phyloP scores from a whole-genome alignment of 1,284 basidiomycete genomes.

The Takashimella tepidaria region DNA sequence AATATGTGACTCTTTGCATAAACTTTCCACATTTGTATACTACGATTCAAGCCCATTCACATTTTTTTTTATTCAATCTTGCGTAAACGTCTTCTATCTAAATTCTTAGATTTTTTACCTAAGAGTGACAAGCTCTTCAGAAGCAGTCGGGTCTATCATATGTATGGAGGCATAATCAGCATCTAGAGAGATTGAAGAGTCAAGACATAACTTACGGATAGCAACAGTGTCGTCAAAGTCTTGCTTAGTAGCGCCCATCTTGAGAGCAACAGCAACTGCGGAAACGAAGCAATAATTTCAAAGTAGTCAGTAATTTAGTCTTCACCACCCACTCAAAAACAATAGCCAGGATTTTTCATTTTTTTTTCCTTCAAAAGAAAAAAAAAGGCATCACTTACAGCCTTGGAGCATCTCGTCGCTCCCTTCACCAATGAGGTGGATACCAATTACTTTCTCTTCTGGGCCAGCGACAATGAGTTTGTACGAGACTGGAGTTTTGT shows the following conservation, averaged over 20 bases:
- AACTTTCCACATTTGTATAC: no score
- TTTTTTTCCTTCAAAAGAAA: no score
- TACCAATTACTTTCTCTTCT: slow-evolving; percentile 89
- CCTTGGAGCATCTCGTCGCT: slow-evolving; percentile 92
- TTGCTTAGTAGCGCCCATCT: slow-evolving; percentile 84
- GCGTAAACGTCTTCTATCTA: no score
- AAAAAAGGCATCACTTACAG: slow-evolving; percentile 46
- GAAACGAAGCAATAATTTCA: no score
- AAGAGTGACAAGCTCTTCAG: slow-evolving; percentile 48
- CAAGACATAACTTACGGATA: slow-evolving; percentile 56
- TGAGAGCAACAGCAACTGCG: slow-evolving; percentile 75
- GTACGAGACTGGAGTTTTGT: slow-evolving; percentile 90
- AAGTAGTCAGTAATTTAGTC: slow-evolving; percentile 2
- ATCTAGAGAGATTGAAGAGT: not conserved
- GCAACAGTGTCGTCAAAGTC: slow-evolving; percentile 86
- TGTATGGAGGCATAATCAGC: not conserved
- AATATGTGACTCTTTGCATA: no score
- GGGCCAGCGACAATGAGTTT: slow-evolving; percentile 82
- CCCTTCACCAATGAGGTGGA: slow-evolving; percentile 87
- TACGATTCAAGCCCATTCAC: no score
- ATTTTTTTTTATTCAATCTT: no score
- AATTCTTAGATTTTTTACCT: no score
- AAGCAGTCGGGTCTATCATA: slow-evolving; percentile 41
- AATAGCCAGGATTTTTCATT: no score
- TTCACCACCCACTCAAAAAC: not conserved